Conservation (phyloP, 805 yeast genomes). For the Wickerhamiella bombiphila region DNA sequence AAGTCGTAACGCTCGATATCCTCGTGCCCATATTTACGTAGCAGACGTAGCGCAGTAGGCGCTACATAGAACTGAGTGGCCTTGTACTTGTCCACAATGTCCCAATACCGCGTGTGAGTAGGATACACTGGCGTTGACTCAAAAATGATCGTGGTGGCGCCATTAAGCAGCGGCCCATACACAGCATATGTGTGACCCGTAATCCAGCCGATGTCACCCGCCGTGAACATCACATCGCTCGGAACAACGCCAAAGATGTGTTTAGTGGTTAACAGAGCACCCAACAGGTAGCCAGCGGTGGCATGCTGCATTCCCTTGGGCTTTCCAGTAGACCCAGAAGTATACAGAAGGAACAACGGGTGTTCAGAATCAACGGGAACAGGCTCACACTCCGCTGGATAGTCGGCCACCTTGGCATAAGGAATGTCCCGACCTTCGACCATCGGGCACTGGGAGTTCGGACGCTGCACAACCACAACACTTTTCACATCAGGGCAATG, state of each 20-base stretch:
- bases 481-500: conserved; percentile 57
- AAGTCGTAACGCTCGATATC: conserved; percentile 72
- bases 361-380: conserved; percentile 81
- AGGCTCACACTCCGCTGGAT: conserved; percentile 76
- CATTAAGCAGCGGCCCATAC: conserved; percentile 80
- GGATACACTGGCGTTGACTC: conserved; percentile 98
- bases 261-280: conserved; percentile 81
- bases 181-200: conserved; percentile 95
- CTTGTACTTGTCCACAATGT: conserved; percentile 78
- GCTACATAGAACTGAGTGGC: conserved; percentile 97
- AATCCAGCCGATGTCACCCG: conserved; percentile 99
- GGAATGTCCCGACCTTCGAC: conserved; percentile 70
- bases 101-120: conserved; percentile 90
- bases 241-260: conserved; percentile 88
- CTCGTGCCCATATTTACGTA: conserved; percentile 77
- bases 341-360: conserved; percentile 87
- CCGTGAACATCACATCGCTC: conserved; percentile 81
- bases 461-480: conserved; percentile 73
- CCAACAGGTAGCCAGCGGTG: conserved; percentile 88
- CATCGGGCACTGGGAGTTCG: conserved; percentile 25
- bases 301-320: conserved; percentile 97
- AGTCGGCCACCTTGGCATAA: conserved; percentile 84
- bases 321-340: conserved; percentile 96
- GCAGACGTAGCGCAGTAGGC: conserved; percentile 90
- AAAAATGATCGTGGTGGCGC: conserved; percentile 84